Percentiles rank a stretch among this genome's conserved stretches.
These are phyloP conservation scores for Lentinula guzmanii DNA, from an alignment of 768 basidiomycete genomes.

Conservation along the genomic window DNA sequence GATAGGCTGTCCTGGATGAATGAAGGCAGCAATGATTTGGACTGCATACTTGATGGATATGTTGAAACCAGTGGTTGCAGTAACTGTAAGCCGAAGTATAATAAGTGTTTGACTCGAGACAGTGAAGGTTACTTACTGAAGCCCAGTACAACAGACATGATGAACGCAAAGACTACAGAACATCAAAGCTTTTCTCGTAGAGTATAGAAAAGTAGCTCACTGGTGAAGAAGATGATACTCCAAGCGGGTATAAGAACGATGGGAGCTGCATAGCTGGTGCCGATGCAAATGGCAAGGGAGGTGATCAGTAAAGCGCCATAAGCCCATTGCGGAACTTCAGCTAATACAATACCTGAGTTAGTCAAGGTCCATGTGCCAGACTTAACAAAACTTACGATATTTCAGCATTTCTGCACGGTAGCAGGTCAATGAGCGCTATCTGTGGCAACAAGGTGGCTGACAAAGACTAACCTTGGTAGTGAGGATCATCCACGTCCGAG, in stretches of 20 bases:
- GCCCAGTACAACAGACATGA: constrained; percentile 33
- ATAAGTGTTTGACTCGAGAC: neutral
- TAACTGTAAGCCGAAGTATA: constrained; percentile 18
- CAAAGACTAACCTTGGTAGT: constrained; percentile 32
- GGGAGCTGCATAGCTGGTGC: constrained; percentile 32
- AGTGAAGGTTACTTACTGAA: constrained; percentile 27
- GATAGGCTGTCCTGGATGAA: constrained; percentile 44
- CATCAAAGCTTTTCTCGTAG: neutral
- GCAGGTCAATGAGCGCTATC: neutral
- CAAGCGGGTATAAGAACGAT: constrained; percentile 47
- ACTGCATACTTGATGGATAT: constrained; percentile 45
- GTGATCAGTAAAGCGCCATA: constrained; percentile 38
- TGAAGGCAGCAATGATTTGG: constrained; percentile 44
- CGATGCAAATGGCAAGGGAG: constrained; percentile 44
- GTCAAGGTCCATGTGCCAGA: neutral
- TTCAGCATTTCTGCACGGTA: constrained; percentile 36
- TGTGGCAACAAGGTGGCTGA: neutral
- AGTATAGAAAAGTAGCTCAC: constrained; percentile 17
- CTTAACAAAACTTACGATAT: constrained; percentile 24
- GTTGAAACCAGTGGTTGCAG: constrained; percentile 35
- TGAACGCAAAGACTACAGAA: constrained; percentile 20
- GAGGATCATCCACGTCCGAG: constrained; percentile 42
- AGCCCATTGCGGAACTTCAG: constrained; percentile 50
- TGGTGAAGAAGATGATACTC: constrained; percentile 46
- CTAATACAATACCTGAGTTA: constrained; percentile 1